phyloP scores from a whole-genome alignment of 2,329 filamentous ascomycete species.

The Paracoccidioides lutzii region DNA sequence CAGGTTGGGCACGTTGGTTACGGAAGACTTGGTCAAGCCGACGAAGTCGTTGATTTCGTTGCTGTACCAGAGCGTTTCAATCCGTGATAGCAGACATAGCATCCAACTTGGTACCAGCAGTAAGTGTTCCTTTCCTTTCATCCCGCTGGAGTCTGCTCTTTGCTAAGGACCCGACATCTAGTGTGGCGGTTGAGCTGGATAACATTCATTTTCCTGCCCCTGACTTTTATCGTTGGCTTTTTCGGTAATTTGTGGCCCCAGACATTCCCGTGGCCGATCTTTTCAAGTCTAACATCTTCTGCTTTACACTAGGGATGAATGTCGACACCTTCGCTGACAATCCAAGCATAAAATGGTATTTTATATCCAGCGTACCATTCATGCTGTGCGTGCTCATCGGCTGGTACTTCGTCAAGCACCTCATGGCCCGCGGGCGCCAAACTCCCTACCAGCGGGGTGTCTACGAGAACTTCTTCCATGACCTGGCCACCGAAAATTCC shows the following conservation, averaged over 20 bases:
- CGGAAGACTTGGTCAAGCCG: conserved; percentile 39
- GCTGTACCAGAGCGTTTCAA: conserved; percentile 42
- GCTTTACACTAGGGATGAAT: conserved; percentile 35
- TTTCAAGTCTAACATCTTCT: background rate
- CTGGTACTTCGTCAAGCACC: conserved; percentile 39
- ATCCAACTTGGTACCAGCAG: conserved; percentile 38
- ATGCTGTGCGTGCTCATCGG: conserved; percentile 34
- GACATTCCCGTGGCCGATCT: background rate
- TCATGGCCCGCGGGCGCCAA: conserved; percentile 29
- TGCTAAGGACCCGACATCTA: conserved; percentile 4
- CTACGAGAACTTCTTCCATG: conserved; percentile 39
- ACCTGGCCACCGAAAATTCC: conserved; percentile 35
- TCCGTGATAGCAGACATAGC: conserved; percentile 38
- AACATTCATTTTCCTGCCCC: conserved; percentile 30
- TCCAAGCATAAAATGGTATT: conserved; percentile 39
- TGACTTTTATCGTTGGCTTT: conserved; percentile 39
- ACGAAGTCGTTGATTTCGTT: conserved; percentile 38
- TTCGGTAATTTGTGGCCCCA: conserved; percentile 16
- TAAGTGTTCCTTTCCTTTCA: conserved; percentile 22
- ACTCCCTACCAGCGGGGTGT: conserved; percentile 37
- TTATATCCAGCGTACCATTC: conserved; percentile 35
- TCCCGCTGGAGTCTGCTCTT: background rate
- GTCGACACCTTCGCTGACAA: conserved; percentile 33
- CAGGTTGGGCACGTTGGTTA: conserved; percentile 35
- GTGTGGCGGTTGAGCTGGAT: conserved; percentile 27